Evolutionary conservation across 2,329 filamentous ascomycete genomes (phyloP).

Genomic region (Fusarium subtropicale): DNA sequence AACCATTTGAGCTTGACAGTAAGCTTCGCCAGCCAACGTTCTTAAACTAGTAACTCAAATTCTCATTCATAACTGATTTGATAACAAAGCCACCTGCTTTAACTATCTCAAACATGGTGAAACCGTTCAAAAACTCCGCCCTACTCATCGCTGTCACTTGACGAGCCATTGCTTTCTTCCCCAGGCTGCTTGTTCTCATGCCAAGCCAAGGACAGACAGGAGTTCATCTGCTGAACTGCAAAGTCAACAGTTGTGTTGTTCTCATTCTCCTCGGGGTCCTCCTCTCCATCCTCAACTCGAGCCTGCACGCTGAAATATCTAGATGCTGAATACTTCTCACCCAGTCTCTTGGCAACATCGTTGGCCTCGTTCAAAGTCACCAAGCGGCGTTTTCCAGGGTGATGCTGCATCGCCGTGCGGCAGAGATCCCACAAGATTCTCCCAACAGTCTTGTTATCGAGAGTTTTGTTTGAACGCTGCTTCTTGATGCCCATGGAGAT

Average conservation of each 20-base stretch:
- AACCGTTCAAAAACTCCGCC: not conserved
- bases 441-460: constrained; percentile 23
- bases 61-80: not conserved
- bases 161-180: not conserved
- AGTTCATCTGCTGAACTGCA: constrained; percentile 42
- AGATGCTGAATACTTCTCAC: constrained; percentile 59
- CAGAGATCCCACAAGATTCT: constrained; percentile 53
- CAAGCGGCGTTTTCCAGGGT: constrained; percentile 59
- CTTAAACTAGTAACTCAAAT: not conserved
- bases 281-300: constrained; percentile 41
- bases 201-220: constrained; percentile 38
- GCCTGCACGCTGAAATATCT: constrained; percentile 54
- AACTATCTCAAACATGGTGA: not conserved
- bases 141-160: not conserved
- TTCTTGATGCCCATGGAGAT: constrained; percentile 44
- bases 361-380: constrained; percentile 68
- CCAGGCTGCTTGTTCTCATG: not conserved
- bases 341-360: constrained; percentile 67
- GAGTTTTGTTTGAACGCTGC: constrained; percentile 10
- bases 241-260: constrained; percentile 48
- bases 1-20: not conserved
- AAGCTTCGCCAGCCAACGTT: not conserved
- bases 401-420: constrained; percentile 47
- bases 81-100: not conserved
- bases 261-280: constrained; percentile 37